A percentile compares a stretch with the other conserved stretches of the same genome.
These are phyloP conservation scores for Zymoseptoria ardabiliae DNA, from an alignment of 2,329 filamentous ascomycete genomes.

Conservation along the genomic window DNA sequence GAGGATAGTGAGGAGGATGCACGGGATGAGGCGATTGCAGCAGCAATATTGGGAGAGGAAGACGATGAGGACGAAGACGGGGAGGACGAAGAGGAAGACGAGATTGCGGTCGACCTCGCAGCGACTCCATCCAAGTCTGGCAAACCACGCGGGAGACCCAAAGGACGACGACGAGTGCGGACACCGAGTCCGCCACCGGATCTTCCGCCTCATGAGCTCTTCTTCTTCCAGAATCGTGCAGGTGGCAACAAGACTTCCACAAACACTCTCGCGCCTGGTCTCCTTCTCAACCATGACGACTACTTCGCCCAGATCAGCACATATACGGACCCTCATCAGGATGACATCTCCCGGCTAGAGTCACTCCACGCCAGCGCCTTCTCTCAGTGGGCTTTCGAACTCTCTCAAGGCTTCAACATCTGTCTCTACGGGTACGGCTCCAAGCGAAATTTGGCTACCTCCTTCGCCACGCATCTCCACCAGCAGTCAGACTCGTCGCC, in stretches of 20 bases:
- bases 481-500: constrained; percentile 36
- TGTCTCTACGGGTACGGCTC: constrained; percentile 92
- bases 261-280: constrained; percentile 68
- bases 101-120: constrained; percentile 34
- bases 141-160: constrained; percentile 44
- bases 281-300: constrained; percentile 81
- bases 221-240: constrained; percentile 86
- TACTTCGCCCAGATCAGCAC: constrained; percentile 67
- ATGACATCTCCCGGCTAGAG: constrained; percentile 64
- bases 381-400: constrained; percentile 86
- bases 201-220: constrained; percentile 80
- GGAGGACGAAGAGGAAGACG: constrained; percentile 24
- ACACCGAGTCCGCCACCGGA: constrained; percentile 75
- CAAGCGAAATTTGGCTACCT: constrained; percentile 66
- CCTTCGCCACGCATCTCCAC: constrained; percentile 67
- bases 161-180: constrained; percentile 43
- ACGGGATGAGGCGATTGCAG: constrained; percentile 34
- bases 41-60: constrained; percentile 17
- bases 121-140: constrained; percentile 40
- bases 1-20: constrained; percentile 55
- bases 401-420: constrained; percentile 77
- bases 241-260: constrained; percentile 77
- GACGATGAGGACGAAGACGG: constrained; percentile 29
- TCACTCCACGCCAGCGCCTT: constrained; percentile 74
- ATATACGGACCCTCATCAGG: constrained; percentile 60